Evolutionary conservation across 164 flowering plant species (phyloP).

Genomic region (Stephania yunnanensis): DNA sequence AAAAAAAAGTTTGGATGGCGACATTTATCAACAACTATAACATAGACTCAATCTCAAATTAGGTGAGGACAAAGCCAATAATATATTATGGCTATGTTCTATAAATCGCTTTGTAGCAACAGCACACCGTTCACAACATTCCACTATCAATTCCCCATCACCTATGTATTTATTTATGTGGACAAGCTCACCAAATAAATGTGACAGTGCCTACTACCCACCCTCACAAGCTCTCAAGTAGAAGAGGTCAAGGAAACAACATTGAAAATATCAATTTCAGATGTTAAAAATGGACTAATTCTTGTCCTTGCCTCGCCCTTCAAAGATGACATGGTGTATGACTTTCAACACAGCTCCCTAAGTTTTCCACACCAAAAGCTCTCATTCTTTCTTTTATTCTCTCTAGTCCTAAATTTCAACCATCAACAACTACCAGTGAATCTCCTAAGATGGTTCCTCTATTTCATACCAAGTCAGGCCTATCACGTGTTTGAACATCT

Average conservation of each 20-base stretch:
- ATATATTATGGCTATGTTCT: neutral
- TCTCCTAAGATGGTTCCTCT: conserved; percentile 7
- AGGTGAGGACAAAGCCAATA: too few relatives aligned
- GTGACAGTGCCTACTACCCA: neutral
- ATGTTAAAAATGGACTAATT: neutral
- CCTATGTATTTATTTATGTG: neutral
- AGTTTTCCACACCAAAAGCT: conserved; percentile 1
- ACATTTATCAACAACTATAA: too few relatives aligned
- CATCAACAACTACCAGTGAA: neutral
- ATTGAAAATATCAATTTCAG: neutral
- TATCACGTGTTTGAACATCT: conserved; percentile 5
- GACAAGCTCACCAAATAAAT: neutral
- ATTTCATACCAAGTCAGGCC: neutral
- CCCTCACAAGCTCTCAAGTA: neutral
- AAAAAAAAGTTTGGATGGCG: too few relatives aligned
- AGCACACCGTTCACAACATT: neutral
- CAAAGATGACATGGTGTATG: conserved; percentile 5
- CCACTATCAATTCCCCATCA: neutral
- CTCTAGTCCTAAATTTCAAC: neutral
- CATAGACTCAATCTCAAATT: too few relatives aligned
- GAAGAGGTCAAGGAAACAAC: neutral
- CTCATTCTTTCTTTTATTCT: neutral
- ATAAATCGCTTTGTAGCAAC: neutral
- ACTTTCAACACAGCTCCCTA: neutral
- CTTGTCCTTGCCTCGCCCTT: neutral